A percentile compares a stretch with the other conserved stretches of the same genome.
Conservation (phyloP, 2,329 filamentous ascomycete species). For the Tolypocladium guangdongense region DNA sequence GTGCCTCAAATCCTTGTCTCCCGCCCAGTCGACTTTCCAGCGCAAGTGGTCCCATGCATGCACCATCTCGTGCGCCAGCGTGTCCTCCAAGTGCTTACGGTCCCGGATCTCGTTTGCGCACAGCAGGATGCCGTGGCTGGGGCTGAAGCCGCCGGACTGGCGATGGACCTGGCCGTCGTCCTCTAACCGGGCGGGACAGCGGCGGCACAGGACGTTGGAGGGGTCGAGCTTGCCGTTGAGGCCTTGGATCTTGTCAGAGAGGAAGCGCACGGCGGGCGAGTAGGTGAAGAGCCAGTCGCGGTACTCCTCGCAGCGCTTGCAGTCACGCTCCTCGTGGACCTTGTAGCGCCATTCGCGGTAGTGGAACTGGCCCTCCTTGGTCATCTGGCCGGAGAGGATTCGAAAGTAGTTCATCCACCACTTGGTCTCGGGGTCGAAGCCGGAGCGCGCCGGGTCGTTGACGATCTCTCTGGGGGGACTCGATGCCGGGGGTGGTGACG, state of each 20-base stretch:
- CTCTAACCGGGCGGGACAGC: constrained; percentile 54
- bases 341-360: constrained; percentile 71
- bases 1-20: constrained; percentile 64
- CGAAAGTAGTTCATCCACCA: constrained; percentile 82
- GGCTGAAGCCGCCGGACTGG: constrained; percentile 71
- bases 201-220: constrained; percentile 69
- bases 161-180: constrained; percentile 51
- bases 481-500: constrained; percentile 7
- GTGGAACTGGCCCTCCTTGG: constrained; percentile 54
- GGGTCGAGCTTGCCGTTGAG: constrained; percentile 67
- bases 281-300: constrained; percentile 76
- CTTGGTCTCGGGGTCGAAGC: constrained; percentile 48
- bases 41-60: constrained; percentile 90
- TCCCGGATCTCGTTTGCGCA: constrained; percentile 87
- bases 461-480: constrained; percentile 24
- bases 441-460: constrained; percentile 51
- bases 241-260: constrained; percentile 68
- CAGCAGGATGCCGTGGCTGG: constrained; percentile 76
- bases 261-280: constrained; percentile 78
- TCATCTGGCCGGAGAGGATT: constrained; percentile 65
- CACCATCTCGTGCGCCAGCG: constrained; percentile 93
- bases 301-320: constrained; percentile 67
- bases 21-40: constrained; percentile 79
- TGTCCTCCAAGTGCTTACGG: constrained; percentile 79
- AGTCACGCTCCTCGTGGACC: constrained; percentile 67